These are phyloP conservation scores for Trichosporon sp. DNA, from an alignment of 1,284 basidiomycete species.

Conservation along the genomic window DNA sequence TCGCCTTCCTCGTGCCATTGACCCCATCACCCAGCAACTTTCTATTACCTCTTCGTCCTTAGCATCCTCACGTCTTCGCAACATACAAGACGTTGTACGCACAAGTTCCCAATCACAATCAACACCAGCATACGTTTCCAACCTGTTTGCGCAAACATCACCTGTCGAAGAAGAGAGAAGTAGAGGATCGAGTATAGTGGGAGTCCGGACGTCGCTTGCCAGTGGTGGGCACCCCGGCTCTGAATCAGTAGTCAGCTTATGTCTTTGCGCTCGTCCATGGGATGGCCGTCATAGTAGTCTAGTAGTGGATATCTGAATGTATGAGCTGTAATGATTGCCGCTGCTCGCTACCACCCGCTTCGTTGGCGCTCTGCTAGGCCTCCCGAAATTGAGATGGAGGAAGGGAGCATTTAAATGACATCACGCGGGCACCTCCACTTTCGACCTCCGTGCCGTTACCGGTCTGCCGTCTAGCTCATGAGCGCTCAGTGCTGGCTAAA, in stretches of 20 bases:
- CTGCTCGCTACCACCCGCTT: no score
- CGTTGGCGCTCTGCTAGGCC: no score
- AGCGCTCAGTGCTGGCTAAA: background rate
- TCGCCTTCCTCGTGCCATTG: background rate
- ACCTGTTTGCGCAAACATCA: conserved; percentile 1
- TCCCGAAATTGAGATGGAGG: no score
- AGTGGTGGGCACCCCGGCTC: background rate
- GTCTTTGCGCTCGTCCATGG: background rate
- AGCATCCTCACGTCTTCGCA: background rate
- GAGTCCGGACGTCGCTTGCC: background rate
- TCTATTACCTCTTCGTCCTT: background rate
- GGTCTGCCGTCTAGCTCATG: background rate
- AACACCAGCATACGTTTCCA: conserved; percentile 1
- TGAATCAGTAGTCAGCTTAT: background rate
- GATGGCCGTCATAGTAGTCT: background rate
- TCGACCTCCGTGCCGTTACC: background rate
- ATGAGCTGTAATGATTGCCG: conserved; percentile 11
- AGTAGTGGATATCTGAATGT: conserved; percentile 19
- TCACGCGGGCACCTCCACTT: background rate
- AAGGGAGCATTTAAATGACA: background rate
- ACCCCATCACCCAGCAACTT: background rate
- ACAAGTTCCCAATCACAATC: background rate
- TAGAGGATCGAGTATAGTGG: background rate
- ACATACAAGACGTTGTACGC: background rate
- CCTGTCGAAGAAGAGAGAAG: background rate